A percentile compares a stretch with the other conserved stretches of the same genome.
phyloP scores from a whole-genome alignment of 2,329 filamentous ascomycete genomes.

The Aspergillus novoparasiticus region DNA sequence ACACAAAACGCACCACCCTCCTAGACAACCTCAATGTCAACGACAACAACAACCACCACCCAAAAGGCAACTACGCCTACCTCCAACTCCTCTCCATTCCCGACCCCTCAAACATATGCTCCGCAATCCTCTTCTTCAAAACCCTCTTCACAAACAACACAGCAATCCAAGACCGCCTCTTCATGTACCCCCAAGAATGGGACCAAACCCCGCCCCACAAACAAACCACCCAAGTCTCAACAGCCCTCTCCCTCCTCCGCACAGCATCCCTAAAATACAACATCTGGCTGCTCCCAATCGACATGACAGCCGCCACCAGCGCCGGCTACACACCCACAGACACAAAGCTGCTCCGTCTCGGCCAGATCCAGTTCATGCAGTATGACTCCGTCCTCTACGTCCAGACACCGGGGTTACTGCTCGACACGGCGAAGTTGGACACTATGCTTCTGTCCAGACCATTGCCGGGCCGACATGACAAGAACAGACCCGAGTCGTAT shows the following conservation, averaged over 20 bases:
- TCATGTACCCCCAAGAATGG: conserved; percentile 51
- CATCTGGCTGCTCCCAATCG: conserved; percentile 45
- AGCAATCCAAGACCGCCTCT: conserved; percentile 43
- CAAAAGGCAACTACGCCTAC: conserved; percentile 42
- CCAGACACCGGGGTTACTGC: conserved; percentile 43
- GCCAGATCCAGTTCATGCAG: conserved; percentile 43
- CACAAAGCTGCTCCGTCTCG: conserved; percentile 40
- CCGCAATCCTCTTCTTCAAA: conserved; percentile 48
- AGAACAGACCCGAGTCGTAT: conserved; percentile 36
- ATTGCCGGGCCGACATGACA: conserved; percentile 36
- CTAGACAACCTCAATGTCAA: conserved; percentile 9
- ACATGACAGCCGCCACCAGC: conserved; percentile 38
- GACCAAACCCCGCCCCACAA: conserved; percentile 33
- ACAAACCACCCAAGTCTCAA: conserved; percentile 30
- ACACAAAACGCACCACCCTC: conserved; percentile 21
- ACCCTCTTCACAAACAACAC: conserved; percentile 38
- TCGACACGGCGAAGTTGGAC: conserved; percentile 43
- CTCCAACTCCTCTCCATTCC: conserved; percentile 48
- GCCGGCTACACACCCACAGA: conserved; percentile 38
- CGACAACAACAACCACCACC: conserved; percentile 5
- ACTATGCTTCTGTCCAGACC: conserved; percentile 39
- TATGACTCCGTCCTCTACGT: conserved; percentile 50
- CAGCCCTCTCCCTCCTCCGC: conserved; percentile 42
- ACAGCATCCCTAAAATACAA: conserved; percentile 42
- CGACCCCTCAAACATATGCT: conserved; percentile 49